Percentiles rank a stretch among this genome's conserved stretches.
These are phyloP conservation scores for Boletellus sp. DNA, from an alignment of 768 basidiomycete species.

Conservation along the genomic window DNA sequence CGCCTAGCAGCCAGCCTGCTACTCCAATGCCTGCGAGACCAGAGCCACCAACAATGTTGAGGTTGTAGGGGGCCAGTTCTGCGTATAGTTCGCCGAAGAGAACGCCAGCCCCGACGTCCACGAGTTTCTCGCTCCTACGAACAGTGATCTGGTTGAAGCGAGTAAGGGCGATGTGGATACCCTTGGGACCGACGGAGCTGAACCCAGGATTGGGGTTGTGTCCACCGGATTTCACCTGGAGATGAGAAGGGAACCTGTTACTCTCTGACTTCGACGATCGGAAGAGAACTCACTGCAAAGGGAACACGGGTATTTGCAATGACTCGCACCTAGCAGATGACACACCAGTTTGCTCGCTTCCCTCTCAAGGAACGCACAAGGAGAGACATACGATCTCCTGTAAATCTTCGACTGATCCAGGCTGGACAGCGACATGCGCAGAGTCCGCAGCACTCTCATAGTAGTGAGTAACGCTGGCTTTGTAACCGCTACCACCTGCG, in stretches of 20 bases:
- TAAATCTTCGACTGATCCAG: constrained; percentile 9
- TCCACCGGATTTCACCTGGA: constrained; percentile 33
- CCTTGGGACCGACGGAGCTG: constrained; percentile 32
- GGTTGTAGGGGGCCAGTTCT: constrained; percentile 1
- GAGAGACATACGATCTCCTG: constrained; percentile 5
- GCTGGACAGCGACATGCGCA: constrained; percentile 10
- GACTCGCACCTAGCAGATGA: constrained; percentile 3
- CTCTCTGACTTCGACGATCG: neutral
- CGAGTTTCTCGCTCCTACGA: neutral
- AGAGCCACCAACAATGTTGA: constrained; percentile 25
- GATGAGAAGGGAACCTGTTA: neutral
- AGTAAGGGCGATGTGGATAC: constrained; percentile 28
- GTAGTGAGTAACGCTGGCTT: constrained; percentile 10
- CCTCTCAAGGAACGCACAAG: neutral
- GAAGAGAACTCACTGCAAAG: constrained; percentile 10
- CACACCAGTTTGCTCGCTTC: neutral
- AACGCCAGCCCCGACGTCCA: constrained; percentile 26
- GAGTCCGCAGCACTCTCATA: constrained; percentile 12
- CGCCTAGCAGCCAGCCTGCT: constrained; percentile 32
- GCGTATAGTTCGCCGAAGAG: constrained; percentile 30
- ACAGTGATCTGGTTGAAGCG: constrained; percentile 23
- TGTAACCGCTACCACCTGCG: constrained; percentile 14
- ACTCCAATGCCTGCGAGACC: constrained; percentile 28
- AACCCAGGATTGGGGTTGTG: constrained; percentile 29
- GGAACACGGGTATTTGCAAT: constrained; percentile 4